Conservation (phyloP, 2,329 filamentous ascomycete genomes). For the Exserohilum rostratum region DNA sequence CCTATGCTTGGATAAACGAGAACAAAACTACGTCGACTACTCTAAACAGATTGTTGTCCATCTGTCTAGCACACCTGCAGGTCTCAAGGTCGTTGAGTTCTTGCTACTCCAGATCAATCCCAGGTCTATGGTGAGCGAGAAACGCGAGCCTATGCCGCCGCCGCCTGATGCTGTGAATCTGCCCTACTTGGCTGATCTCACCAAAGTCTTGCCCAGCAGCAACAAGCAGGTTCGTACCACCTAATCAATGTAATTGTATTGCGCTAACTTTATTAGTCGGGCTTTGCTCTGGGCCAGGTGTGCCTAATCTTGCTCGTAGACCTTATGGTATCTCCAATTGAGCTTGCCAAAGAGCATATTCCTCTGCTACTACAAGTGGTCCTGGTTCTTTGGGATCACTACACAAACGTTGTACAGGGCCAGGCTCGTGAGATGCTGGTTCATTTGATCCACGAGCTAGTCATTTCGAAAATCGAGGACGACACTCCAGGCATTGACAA, state of each 20-base stretch:
- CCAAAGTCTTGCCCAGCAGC: conserved; percentile 36
- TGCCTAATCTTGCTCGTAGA: conserved; percentile 94
- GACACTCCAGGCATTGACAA: conserved; percentile 69
- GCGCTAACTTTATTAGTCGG: conserved; percentile 57
- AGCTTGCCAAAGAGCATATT: conserved; percentile 77
- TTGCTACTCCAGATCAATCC: conserved; percentile 88
- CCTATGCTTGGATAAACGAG: conserved; percentile 87
- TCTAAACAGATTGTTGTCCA: conserved; percentile 99
- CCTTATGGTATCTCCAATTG: conserved; percentile 89
- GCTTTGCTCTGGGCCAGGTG: conserved; percentile 89
- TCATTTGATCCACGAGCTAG: conserved; percentile 93
- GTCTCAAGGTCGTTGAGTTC: conserved; percentile 92
- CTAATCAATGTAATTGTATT: neutral
- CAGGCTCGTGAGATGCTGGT: conserved; percentile 98
- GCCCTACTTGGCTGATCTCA: conserved; percentile 78
- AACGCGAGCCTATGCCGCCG: conserved; percentile 58
- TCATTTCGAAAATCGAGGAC: conserved; percentile 79
- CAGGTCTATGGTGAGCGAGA: conserved; percentile 96
- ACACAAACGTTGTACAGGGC: conserved; percentile 91
- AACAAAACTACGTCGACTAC: conserved; percentile 98
- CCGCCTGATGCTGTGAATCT: conserved; percentile 76
- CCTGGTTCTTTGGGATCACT: conserved; percentile 95
- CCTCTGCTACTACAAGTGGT: conserved; percentile 89
- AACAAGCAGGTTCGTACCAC: conserved; percentile 35
- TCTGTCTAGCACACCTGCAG: conserved; percentile 81